Base-by-base conservation (phyloP, 176 grass and related monocot genomes). In the Lolium perenne region DNA sequence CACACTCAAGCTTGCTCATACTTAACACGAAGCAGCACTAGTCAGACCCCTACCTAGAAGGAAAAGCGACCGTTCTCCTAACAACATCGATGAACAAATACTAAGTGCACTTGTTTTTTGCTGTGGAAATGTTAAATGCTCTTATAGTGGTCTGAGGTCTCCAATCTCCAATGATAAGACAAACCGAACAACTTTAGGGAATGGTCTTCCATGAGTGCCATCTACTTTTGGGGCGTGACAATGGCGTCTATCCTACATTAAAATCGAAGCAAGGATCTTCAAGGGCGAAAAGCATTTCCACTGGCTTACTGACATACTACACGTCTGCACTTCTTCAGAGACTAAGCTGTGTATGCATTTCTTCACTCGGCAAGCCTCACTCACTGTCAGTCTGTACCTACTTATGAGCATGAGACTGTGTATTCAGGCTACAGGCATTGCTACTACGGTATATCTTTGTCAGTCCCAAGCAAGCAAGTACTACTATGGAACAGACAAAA, bases 31-130 rank as follows among this genome's bases (percentile, higher is more conserved):
- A 21, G 20, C 54, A 7, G 54, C 50, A 81, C 51, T 84, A 80
- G 47, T 83, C 80, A 48, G 41, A n/a, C 80, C 80, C 80, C 48
- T 50, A 87, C 87, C 87, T 76, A 82, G 70, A 86, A 85, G 6
- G 49, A 87, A 91, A 92, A 92, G 85, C 78, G 83, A 86, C 90
- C 50, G 58, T 92, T 90, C 84, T 80, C 90, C 93, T 80, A 94
- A 83, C 83, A 38, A 66, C 15, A 59, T 60, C 23, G 32, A 82
- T 32, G 22, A 13, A 40, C 32, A 59, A 64, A 22, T 17, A 77
- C 32, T 21, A 84, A 77, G 5, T 48, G 43, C 49, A 66, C 73
- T 61, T 78, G n/a, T 16, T 9, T 17, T 75, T 75, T 75, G 46
- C 47, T 4, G 3, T 53, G 23, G 72, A 75, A 75, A 75, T 75